phyloP scores from a whole-genome alignment of 2,329 filamentous ascomycete species.

The Aspergillus niger region DNA sequence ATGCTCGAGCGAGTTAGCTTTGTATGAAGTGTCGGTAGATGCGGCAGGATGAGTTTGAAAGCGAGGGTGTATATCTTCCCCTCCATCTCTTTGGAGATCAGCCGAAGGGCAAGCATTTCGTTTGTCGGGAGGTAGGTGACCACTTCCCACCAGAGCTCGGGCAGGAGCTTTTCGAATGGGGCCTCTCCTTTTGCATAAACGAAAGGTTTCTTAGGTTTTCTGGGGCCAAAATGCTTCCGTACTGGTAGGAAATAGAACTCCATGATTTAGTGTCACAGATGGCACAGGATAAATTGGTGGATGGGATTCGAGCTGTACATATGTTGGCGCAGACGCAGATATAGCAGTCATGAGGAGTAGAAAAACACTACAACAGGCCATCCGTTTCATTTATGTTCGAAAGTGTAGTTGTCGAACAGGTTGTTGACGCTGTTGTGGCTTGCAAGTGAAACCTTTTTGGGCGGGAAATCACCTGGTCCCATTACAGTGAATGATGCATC shows the following conservation, averaged over 20 bases:
- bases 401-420: too few relatives aligned
- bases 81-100: not conserved
- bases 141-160: not conserved
- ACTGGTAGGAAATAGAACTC: not conserved
- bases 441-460: too few relatives aligned
- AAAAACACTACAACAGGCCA: too few relatives aligned
- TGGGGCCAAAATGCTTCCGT: not conserved
- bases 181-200: not conserved
- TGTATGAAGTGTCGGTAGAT: not conserved
- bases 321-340: too few relatives aligned
- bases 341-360: too few relatives aligned
- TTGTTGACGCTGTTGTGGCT: too few relatives aligned
- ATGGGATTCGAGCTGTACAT: too few relatives aligned
- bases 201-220: not conserved
- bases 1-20: not conserved
- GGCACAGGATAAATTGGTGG: too few relatives aligned
- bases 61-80: not conserved
- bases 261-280: too few relatives aligned
- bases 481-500: too few relatives aligned
- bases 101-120: not conserved
- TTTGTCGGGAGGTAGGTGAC: not conserved
- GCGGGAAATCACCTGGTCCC: too few relatives aligned
- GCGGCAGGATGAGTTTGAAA: not conserved
- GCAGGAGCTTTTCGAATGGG: not conserved
- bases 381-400: too few relatives aligned